Base-by-base conservation (phyloP, 768 basidiomycete genomes). In the Hygrophoropsis aurantiaca region DNA sequence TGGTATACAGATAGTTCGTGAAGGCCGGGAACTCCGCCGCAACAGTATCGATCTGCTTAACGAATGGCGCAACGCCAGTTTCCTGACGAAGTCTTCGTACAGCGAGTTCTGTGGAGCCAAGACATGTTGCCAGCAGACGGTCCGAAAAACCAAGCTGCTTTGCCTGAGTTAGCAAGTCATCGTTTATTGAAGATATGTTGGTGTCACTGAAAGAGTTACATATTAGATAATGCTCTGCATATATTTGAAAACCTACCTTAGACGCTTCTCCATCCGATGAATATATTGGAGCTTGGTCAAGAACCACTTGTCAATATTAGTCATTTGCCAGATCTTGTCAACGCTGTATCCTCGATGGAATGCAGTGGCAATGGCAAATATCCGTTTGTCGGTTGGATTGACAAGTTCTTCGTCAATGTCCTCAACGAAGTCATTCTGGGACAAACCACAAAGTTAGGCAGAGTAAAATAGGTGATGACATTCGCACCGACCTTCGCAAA, bases 251-350 rank as follows among this genome's bases (percentile, higher is more conserved):
- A 80, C 87, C 50, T 64, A 94, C 94, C 75, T 78, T 36, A 97
- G 73, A 34, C 62, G 69, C 50, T 82, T 72, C 66, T 97, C 94
- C 76, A 94, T 87, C 57, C 80, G 77, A 64, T 80, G 84, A 52
- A 98, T 87, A 56, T 90, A 77, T 61, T 88, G 75, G 27, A 99
- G 81, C 68, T 86, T 90, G 47, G 81, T 90, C 62, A 99, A 69
- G 79, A 99, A 99, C 95, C 95, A 99, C 66, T 87, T 93, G 74
- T 98, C 95, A 56, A 99, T 97, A 66, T 88, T 95, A 43, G 94
- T 94, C 87, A 97, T 91, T 64, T 94, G 84, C 85, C 93, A 94
- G 58, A 99, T 83, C 71, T 94, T 94, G 53, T 99, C 92, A 49
- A 99, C 88, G 43, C 85, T 87, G 62, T 97, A 95, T 11, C 94